Evolutionary conservation across 495 filamentous ascomycete species (phyloP).

Genomic region (Filosporella fistucella): DNA sequence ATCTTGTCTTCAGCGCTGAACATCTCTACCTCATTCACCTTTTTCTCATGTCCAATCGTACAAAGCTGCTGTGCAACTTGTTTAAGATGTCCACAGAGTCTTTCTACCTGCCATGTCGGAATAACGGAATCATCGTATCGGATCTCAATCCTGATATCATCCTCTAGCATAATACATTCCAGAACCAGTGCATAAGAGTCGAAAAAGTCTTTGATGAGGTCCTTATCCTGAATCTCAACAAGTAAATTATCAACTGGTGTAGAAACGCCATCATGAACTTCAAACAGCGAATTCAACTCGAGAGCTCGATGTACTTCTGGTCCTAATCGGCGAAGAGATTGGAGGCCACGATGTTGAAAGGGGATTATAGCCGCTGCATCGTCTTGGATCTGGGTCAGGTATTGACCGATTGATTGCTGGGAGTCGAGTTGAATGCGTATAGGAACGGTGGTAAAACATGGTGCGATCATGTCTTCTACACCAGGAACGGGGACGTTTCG

Average conservation of each 20-base stretch:
- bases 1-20: not conserved
- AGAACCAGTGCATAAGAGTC: constrained; percentile 45
- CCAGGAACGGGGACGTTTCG: constrained; percentile 10
- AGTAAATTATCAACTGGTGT: not conserved
- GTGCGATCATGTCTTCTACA: constrained; percentile 2
- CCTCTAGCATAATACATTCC: constrained; percentile 27
- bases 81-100: not conserved
- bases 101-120: not conserved
- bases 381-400: constrained; percentile 49
- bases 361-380: constrained; percentile 46
- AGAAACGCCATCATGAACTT: constrained; percentile 1
- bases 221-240: not conserved
- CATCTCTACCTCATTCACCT: not conserved
- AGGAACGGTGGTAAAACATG: constrained; percentile 5
- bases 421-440: constrained; percentile 45
- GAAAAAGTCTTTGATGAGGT: constrained; percentile 25
- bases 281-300: constrained; percentile 47
- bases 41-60: not conserved
- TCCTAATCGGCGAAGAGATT: constrained; percentile 61
- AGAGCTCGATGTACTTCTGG: constrained; percentile 59
- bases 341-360: constrained; percentile 66
- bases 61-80: constrained; percentile 1
- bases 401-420: constrained; percentile 46
- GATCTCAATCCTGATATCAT: not conserved
- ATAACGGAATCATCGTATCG: constrained; percentile 1